These are phyloP conservation scores for Fragaria nilgerrensis DNA, from an alignment of 306 rosid species.

Conservation along the genomic window DNA sequence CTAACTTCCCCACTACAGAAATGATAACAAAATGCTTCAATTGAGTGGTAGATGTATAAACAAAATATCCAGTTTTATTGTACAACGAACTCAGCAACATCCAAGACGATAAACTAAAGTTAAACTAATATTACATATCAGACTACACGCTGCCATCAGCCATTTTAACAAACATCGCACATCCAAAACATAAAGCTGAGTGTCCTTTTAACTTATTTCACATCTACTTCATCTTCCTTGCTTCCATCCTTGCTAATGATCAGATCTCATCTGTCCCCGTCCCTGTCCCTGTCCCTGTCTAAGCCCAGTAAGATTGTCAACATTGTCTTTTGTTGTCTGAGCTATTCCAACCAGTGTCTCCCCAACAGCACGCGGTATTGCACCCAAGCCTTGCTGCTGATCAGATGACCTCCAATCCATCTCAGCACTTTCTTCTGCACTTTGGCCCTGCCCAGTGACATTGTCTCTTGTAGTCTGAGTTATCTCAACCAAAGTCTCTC, in stretches of 20 bases:
- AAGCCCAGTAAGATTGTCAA: conserved; percentile 10
- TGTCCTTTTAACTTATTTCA: background rate
- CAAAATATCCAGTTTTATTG: background rate
- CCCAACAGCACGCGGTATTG: conserved; percentile 43
- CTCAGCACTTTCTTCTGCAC: background rate
- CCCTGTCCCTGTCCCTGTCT: conserved; percentile 32
- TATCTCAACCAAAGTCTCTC: conserved; percentile 61
- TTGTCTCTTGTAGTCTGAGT: conserved; percentile 51
- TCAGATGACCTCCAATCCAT: background rate
- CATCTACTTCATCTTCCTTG: background rate
- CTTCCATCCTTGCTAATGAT: background rate
- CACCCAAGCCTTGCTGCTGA: background rate
- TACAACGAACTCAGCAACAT: background rate
- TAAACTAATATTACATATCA: background rate
- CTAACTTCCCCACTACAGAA: too few species aligned
- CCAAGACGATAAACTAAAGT: background rate
- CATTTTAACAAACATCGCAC: background rate
- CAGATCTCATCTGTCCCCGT: background rate
- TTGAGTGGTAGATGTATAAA: background rate
- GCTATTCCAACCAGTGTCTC: conserved; percentile 79
- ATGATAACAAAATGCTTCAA: background rate
- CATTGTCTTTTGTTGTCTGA: conserved; percentile 47
- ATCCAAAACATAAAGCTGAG: background rate
- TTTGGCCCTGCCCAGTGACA: conserved; percentile 43
- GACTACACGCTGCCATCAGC: background rate